Percentiles rank a stretch among this genome's conserved stretches.
Conservation (phyloP, 495 filamentous ascomycete species). For the Aspergillus egyptiacus region DNA sequence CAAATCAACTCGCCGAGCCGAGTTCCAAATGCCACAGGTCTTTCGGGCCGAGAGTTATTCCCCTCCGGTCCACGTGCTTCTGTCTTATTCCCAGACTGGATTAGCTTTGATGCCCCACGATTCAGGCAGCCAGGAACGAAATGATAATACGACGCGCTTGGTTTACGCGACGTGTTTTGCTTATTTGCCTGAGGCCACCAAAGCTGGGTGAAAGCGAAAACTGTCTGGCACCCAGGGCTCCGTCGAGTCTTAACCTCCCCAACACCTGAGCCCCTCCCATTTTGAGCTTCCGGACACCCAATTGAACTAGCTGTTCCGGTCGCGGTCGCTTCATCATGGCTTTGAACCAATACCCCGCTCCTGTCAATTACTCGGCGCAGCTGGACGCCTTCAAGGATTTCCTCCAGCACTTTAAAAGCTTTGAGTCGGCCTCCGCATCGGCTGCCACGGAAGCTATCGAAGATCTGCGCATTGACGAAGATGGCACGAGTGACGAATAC, state of each 20-base stretch:
- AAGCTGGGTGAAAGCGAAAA: constrained; percentile 6
- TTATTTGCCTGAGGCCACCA: constrained; percentile 17
- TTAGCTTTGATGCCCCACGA: constrained; percentile 6
- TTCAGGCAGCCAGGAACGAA: constrained; percentile 9
- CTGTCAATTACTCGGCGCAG: constrained; percentile 82
- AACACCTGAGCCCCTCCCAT: constrained; percentile 13
- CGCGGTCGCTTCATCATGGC: constrained; percentile 55
- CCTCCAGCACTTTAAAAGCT: constrained; percentile 78
- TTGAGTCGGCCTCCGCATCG: constrained; percentile 61
- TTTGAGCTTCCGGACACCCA: constrained; percentile 10
- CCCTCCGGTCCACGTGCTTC: constrained; percentile 23
- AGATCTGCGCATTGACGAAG: constrained; percentile 79
- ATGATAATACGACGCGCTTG: constrained; percentile 23
- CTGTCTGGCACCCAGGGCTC: constrained; percentile 5
- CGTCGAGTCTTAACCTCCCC: constrained; percentile 9
- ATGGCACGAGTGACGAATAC: constrained; percentile 87
- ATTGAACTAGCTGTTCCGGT: constrained; percentile 14
- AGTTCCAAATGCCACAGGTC: constrained; percentile 12
- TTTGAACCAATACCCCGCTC: constrained; percentile 64
- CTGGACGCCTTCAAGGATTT: constrained; percentile 86
- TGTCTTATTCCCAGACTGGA: background rate
- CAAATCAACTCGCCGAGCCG: constrained; percentile 24
- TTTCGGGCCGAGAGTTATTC: constrained; percentile 33
- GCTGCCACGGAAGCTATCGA: constrained; percentile 69
- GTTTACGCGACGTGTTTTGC: constrained; percentile 27